Conservation (phyloP, 164 flowering plant species). For the Vitis labrusca region DNA sequence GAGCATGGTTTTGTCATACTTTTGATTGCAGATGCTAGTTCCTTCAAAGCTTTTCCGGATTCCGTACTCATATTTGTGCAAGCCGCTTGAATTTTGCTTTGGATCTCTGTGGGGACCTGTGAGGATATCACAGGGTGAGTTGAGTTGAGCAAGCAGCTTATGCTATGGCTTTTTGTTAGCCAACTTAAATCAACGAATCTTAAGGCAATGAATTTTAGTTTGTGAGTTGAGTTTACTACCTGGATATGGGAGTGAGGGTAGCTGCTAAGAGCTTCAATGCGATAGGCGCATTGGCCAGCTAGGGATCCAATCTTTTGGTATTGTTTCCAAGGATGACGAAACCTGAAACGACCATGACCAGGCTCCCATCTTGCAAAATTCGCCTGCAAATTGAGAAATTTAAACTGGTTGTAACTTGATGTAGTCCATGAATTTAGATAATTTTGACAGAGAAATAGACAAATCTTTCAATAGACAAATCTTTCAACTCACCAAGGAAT, state of each 20-base stretch:
- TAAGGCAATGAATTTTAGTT: too few relatives aligned
- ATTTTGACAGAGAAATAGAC: neutral
- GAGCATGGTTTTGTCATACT: constrained; percentile 27
- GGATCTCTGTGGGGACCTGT: constrained; percentile 38
- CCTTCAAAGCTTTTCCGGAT: constrained; percentile 38
- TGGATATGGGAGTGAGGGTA: constrained; percentile 23
- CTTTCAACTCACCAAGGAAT: constrained; percentile 22
- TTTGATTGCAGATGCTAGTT: constrained; percentile 32
- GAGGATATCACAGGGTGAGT: neutral
- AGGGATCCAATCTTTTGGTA: constrained; percentile 36
- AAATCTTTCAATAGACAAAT: neutral
- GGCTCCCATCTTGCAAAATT: constrained; percentile 55
- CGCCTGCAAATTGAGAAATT: constrained; percentile 25
- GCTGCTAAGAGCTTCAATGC: constrained; percentile 36
- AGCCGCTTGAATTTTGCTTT: constrained; percentile 31
- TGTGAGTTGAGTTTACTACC: neutral
- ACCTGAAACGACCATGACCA: constrained; percentile 37
- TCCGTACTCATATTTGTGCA: constrained; percentile 49
- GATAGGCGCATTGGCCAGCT: constrained; percentile 37
- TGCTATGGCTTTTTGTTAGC: neutral
- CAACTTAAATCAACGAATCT: neutral
- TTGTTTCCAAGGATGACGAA: constrained; percentile 55
- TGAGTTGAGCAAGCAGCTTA: neutral
- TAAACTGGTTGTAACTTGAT: neutral
- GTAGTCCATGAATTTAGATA: neutral